phyloP scores from a whole-genome alignment of 2,329 filamentous ascomycete genomes.

The Monosporascus sp. region DNA sequence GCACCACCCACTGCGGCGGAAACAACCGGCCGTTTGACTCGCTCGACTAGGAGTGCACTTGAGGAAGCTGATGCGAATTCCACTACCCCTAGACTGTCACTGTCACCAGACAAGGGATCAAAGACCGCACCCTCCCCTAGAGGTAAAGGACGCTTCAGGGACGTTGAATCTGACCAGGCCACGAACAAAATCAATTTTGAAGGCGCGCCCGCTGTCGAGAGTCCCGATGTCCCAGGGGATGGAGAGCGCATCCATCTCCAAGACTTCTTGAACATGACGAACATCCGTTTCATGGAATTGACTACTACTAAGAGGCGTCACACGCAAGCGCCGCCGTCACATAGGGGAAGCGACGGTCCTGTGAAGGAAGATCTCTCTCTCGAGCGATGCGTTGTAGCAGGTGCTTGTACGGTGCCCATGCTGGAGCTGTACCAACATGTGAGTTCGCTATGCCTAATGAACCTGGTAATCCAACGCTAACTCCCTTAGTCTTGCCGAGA shows the following conservation, averaged over 20 bases:
- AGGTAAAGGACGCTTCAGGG: conserved; percentile 49
- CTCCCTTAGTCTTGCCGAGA: conserved; percentile 70
- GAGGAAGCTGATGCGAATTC: conserved; percentile 32
- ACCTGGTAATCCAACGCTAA: conserved; percentile 19
- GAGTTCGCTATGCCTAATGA: conserved; percentile 27
- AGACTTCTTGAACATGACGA: conserved; percentile 91
- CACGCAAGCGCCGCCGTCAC: conserved; percentile 59
- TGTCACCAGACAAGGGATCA: conserved; percentile 42
- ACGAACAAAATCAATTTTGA: conserved; percentile 39
- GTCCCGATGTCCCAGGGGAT: conserved; percentile 38
- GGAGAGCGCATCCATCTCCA: conserved; percentile 73
- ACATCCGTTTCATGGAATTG: conserved; percentile 96
- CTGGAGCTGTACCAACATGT: conserved; percentile 90
- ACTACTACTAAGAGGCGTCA: conserved; percentile 92
- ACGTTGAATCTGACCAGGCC: conserved; percentile 44
- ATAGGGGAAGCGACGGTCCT: conserved; percentile 37
- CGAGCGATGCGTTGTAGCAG: conserved; percentile 78
- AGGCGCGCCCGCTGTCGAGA: conserved; percentile 35
- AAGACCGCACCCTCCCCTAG: conserved; percentile 49
- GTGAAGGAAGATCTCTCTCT: conserved; percentile 53
- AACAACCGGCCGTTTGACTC: conserved; percentile 52
- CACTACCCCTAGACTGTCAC: conserved; percentile 36
- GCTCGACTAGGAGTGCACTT: conserved; percentile 43
- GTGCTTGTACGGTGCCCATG: conserved; percentile 87
- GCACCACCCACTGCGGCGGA: conserved; percentile 65